These are phyloP conservation scores for Agaricus sinodeliciosus DNA, from an alignment of 768 basidiomycete genomes.

Conservation along the genomic window DNA sequence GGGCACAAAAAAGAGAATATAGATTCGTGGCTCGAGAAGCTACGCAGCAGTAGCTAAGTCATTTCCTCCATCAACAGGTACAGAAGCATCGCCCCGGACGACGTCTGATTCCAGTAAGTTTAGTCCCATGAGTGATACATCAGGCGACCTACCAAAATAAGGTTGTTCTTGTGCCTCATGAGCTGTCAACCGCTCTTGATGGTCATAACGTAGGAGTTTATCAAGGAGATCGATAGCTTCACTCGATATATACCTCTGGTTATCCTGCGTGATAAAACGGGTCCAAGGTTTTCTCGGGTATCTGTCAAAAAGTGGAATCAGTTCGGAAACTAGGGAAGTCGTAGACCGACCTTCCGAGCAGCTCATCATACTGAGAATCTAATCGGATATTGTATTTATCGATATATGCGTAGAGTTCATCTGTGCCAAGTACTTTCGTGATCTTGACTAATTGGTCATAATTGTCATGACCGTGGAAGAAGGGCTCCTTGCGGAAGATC, in stretches of 20 bases:
- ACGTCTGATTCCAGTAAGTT: constrained; percentile 41
- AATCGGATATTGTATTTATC: constrained; percentile 95
- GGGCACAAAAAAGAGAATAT: constrained; percentile 23
- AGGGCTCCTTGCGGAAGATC: constrained; percentile 99
- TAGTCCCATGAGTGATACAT: constrained; percentile 14
- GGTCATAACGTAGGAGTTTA: constrained; percentile 93
- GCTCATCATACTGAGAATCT: constrained; percentile 93
- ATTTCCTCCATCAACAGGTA: constrained; percentile 54
- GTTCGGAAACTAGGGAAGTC: background rate
- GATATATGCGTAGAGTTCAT: constrained; percentile 87
- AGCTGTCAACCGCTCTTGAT: constrained; percentile 94
- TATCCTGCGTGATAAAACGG: constrained; percentile 91
- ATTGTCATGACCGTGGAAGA: constrained; percentile 99
- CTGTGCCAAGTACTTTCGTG: constrained; percentile 94
- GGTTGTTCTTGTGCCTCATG: constrained; percentile 86
- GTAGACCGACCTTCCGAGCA: constrained; percentile 67
- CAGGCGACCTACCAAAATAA: constrained; percentile 69
- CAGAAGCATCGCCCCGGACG: constrained; percentile 42
- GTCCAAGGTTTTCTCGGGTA: constrained; percentile 95
- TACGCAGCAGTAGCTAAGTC: constrained; percentile 49
- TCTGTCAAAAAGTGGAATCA: constrained; percentile 28
- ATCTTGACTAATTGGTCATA: constrained; percentile 99
- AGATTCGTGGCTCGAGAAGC: constrained; percentile 15
- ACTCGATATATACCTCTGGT: constrained; percentile 93
- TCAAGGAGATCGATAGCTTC: constrained; percentile 96